These are phyloP conservation scores for Tripterygium wilfordii DNA, from an alignment of 177 flowering plant genomes.

Conservation along the genomic window DNA sequence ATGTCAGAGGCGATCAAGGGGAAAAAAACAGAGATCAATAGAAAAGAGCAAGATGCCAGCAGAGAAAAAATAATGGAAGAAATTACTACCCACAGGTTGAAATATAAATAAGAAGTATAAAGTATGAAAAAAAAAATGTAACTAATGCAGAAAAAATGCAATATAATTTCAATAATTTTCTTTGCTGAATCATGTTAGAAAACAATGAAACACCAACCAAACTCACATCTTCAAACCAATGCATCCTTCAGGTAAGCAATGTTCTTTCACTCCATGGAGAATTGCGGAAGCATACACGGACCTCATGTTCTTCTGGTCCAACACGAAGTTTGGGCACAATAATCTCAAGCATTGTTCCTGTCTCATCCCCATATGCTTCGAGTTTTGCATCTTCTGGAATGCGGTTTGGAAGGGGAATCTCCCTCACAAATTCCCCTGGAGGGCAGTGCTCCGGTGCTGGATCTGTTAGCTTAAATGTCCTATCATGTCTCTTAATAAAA, in stretches of 20 bases:
- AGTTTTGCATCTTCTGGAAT: constrained; percentile 26
- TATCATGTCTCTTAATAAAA: constrained; percentile 20
- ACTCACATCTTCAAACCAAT: constrained; percentile 6
- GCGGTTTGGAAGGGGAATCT: constrained; percentile 21
- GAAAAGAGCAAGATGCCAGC: too few relatives aligned
- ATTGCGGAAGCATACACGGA: constrained; percentile 22
- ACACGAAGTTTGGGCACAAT: constrained; percentile 24
- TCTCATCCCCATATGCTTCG: constrained; percentile 25
- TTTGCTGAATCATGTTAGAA: constrained; percentile 15
- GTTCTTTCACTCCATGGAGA: constrained; percentile 20
- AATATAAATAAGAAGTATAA: too few relatives aligned
- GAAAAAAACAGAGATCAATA: too few relatives aligned
- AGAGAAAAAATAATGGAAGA: too few relatives aligned
- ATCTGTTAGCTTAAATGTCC: constrained; percentile 28
- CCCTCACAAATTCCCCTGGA: constrained; percentile 25
- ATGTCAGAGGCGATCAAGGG: too few relatives aligned
- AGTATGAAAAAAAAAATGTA: too few relatives aligned
- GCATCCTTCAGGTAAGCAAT: constrained; percentile 7
- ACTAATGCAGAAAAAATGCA: constrained; percentile 12
- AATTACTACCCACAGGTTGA: too few relatives aligned
- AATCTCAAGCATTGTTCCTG: constrained; percentile 22
- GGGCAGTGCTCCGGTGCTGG: constrained; percentile 31
- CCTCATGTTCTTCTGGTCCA: constrained; percentile 29
- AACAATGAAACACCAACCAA: constrained; percentile 16
- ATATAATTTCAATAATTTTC: constrained; percentile 7